Evolutionary conservation across 495 filamentous ascomycete genomes (phyloP).

Genomic region (Oleoguttula mirabilis): DNA sequence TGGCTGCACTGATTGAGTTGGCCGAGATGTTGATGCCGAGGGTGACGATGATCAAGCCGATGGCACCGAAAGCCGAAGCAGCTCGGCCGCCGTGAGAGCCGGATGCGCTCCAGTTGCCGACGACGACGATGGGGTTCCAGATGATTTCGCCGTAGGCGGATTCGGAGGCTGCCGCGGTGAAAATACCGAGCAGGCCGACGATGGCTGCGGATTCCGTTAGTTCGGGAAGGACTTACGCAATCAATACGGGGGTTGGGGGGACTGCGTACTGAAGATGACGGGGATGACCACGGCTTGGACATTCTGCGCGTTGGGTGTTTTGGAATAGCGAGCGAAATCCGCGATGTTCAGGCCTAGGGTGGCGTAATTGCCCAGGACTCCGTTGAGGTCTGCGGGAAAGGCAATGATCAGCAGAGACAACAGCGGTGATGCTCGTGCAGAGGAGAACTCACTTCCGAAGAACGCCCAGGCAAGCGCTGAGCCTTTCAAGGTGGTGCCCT

Average conservation of each 20-base stretch:
- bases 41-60: conserved; percentile 32
- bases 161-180: conserved; percentile 19
- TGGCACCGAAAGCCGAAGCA: conserved; percentile 31
- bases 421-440: no score
- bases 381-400: conserved; percentile 20
- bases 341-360: conserved; percentile 22
- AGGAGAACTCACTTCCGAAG: no score
- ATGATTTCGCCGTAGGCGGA: conserved; percentile 13
- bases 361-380: conserved; percentile 21
- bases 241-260: background rate
- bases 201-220: conserved; percentile 6
- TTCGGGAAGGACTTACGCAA: background rate
- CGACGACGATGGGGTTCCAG: conserved; percentile 22
- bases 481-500: conserved; percentile 6
- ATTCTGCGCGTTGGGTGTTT: conserved; percentile 16
- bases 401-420: no score
- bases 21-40: conserved; percentile 45
- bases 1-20: conserved; percentile 54
- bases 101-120: conserved; percentile 17
- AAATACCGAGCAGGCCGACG: conserved; percentile 21
- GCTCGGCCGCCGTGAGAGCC: conserved; percentile 17
- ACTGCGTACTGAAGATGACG: conserved; percentile 13
- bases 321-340: conserved; percentile 20
- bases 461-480: conserved; percentile 30
- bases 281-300: conserved; percentile 20